phyloP scores from a whole-genome alignment of 108 stramenopile genomes.

The Cyclotella atomus region DNA sequence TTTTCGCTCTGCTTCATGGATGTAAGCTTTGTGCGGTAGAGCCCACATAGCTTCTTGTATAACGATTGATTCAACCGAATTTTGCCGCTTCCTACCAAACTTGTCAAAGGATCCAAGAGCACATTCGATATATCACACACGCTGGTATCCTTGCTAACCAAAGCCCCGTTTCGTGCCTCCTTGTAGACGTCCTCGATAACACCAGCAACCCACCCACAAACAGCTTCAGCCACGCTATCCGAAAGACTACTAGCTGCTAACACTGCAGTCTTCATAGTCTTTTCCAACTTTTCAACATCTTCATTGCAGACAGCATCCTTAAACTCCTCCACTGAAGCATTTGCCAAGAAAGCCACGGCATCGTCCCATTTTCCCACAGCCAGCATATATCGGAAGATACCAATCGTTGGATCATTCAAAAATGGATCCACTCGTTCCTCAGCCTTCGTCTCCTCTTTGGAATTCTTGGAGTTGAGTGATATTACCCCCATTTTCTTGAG shows the following conservation, averaged over 20 bases:
- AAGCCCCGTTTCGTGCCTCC: neutral
- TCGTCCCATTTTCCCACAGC: constrained; percentile 36
- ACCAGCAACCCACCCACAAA: constrained; percentile 32
- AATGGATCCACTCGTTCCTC: constrained; percentile 2
- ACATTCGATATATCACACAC: constrained; percentile 32
- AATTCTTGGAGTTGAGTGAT: constrained; percentile 35
- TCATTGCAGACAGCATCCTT: neutral
- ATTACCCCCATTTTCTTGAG: constrained; percentile 54
- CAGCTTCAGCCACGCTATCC: constrained; percentile 34
- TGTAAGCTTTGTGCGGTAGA: constrained; percentile 28
- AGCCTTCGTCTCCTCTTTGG: neutral
- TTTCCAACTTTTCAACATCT: constrained; percentile 13
- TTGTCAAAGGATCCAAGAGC: constrained; percentile 29
- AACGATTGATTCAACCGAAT: constrained; percentile 57
- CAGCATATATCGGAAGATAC: constrained; percentile 34
- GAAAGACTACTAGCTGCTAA: constrained; percentile 41
- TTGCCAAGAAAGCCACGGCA: constrained; percentile 34
- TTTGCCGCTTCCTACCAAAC: constrained; percentile 56
- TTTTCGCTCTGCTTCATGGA: neutral
- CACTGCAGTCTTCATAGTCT: constrained; percentile 24
- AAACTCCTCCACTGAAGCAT: constrained; percentile 26
- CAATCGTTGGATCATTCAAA: constrained; percentile 38
- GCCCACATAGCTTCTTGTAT: constrained; percentile 67
- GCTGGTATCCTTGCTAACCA: constrained; percentile 12
- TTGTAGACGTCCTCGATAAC: constrained; percentile 6